Evolutionary conservation across 176 grass and related monocot genomes (phyloP), one percentile per base, ranked within the genome.

Genomic region (Ampelocalamus luodianensis): DNA sequence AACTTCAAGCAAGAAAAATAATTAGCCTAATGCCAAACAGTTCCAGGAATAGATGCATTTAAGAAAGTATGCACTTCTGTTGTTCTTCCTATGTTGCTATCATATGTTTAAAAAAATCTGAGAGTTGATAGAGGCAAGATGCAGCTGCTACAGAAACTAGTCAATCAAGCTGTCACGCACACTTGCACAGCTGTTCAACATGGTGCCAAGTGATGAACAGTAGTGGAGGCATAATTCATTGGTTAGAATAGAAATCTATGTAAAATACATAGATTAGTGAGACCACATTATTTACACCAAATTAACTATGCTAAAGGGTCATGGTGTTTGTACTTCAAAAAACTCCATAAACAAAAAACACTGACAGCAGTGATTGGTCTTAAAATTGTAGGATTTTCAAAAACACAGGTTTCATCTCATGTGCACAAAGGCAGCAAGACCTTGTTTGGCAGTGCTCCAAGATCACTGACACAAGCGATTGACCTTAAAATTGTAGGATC

Each of bases 1-100:
- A 67, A 81, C 10, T 73, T 87, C 58, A 68, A 71, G 67, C 58
- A 87, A 74, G 74, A 79, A 67, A 84, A 83, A n/a, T 20, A 83
- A 39, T 72, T 67, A 67, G 7, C 68, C 26, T 45, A 79, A 49
- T 76, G 40, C 14, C 18, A 40, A 74, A 23, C 56, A 22, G 34
- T 43, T 37, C 0, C 39, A 77, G 20, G 16, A 84, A 64, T 49
- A 72, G 20, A 48, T 2, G 5, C 5, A 82, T 78, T 23, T 81
- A 46, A 55, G 8, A 68, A 53, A 36, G 23, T 24, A 37, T 66
- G 72, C 13, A 72, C 44, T 65, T 55, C 11, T 58, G 45, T 40
- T n/a, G 2, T 77, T 70, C 13, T n/a, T n/a, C n/a, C n/a, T 74
- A 26, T 61, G 64, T 75, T 68, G 43, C 67, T 16, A 79, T 44